Evolutionary conservation across 108 stramenopile genomes (phyloP).

Genomic region (Fistulifera pelliculosa): DNA sequence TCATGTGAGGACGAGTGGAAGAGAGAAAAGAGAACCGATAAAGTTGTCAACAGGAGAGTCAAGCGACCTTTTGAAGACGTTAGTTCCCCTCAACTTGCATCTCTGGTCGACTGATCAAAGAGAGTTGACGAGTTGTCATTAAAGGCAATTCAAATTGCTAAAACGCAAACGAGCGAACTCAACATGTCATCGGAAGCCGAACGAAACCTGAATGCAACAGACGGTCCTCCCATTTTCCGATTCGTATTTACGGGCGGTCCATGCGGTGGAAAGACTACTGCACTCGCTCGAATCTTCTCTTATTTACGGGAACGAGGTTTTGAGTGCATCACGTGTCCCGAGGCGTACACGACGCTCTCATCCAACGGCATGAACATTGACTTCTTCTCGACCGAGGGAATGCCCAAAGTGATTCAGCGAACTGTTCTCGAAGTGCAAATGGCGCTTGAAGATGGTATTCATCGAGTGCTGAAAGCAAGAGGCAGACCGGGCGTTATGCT

Average conservation of each 20-base stretch:
- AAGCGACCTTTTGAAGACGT: no score
- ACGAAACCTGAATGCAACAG: constrained; percentile 3
- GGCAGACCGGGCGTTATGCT: constrained; percentile 80
- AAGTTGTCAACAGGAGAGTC: no score
- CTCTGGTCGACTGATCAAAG: no score
- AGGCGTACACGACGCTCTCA: constrained; percentile 80
- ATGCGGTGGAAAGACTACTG: constrained; percentile 96
- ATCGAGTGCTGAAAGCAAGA: constrained; percentile 57
- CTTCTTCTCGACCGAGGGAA: constrained; percentile 69
- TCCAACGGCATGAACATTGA: constrained; percentile 76
- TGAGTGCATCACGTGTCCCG: constrained; percentile 86
- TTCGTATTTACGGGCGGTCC: constrained; percentile 92
- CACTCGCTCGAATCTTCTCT: constrained; percentile 58
- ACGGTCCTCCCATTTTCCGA: constrained; percentile 32
- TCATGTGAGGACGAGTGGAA: no score
- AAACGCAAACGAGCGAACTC: no score
- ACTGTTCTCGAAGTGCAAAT: constrained; percentile 78
- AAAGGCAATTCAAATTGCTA: no score
- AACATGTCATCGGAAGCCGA: constrained; percentile 4
- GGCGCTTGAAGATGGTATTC: constrained; percentile 81
- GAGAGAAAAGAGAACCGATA: no score
- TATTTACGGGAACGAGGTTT: constrained; percentile 76
- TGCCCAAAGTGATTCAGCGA: constrained; percentile 72
- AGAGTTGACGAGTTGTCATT: no score
- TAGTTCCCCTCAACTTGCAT: no score